Evolutionary conservation across 2,329 filamentous ascomycete genomes (phyloP), one percentile per base, ranked within the genome.

Genomic region (Fusarium humuli): DNA sequence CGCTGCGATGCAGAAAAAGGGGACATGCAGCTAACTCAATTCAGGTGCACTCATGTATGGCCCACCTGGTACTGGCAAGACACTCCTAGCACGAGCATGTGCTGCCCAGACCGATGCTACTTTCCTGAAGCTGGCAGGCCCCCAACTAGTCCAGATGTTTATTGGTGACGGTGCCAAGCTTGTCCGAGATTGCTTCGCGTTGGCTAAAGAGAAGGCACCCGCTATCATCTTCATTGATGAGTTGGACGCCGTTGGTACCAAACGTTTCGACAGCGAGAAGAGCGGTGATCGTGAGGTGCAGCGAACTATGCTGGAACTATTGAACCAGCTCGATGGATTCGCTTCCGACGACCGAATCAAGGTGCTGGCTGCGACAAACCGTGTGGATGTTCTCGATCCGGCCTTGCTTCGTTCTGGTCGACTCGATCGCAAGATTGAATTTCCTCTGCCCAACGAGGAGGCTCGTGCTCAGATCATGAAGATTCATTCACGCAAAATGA

Each of bases 141-240:
- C 97, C 7, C 96, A 99, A 83, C 90, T 99, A 41, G 96, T 99
- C 30, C 96, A 99, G 81, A 99, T 98, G 96, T 99, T 98, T 81
- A 99, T 99, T 42, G 96, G 96, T 80, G 97, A 99, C 74, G 96
- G 96, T 77, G 96, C 97, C 45, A 99, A 99, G 83, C 88, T 99
- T 30, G 96, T 99, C 44, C 92, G 96, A 63, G 96, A 99, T 83
- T 97, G 94, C 83, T 99, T 99, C 79, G 96, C 96, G 3, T 86
- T 99, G 16, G 96, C 96, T 57, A 99, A 99, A 81, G 96, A 99
- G 83, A 99, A 99, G 86, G 96, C 96, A 0, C 97, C 96, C 1
- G 94, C 96, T 62, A 99, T 99, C 81, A 99, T 99, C 81, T 99
- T 99, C 86, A 98, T 99, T 77, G 96, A 99, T 83, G 96, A 99